A percentile compares a stretch with the other conserved stretches of the same genome.
phyloP scores from a whole-genome alignment of 371 early-diverging fungal genomes.

The Capniomyces stellatus region DNA sequence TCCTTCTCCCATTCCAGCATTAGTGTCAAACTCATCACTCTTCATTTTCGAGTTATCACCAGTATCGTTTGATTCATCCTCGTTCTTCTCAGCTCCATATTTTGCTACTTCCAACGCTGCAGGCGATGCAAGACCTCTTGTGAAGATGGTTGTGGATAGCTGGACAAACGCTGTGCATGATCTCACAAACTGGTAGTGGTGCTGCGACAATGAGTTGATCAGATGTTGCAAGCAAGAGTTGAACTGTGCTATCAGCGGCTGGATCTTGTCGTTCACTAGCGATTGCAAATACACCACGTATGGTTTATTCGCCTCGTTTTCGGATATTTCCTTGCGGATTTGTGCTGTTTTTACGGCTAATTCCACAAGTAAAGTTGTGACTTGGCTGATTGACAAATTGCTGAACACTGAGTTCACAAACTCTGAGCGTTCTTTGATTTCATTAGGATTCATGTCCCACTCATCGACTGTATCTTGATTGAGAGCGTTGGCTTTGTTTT shows the following conservation, averaged over 20 bases:
- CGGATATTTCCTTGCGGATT: too few relatives aligned
- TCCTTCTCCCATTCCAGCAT: constrained; percentile 85
- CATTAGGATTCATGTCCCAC: neutral
- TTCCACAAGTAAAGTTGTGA: too few relatives aligned
- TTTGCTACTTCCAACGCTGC: neutral
- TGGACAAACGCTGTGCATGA: constrained; percentile 45
- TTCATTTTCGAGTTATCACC: constrained; percentile 31
- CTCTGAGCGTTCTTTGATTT: neutral
- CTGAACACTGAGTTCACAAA: neutral
- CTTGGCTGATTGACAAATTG: too few relatives aligned
- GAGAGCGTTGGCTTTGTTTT: neutral
- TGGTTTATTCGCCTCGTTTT: too few relatives aligned
- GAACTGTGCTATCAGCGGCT: constrained; percentile 4
- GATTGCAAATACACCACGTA: neutral
- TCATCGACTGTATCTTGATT: neutral
- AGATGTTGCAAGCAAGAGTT: constrained; percentile 1
- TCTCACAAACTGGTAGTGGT: constrained; percentile 50
- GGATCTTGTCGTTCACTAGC: neutral
- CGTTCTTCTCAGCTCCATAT: constrained; percentile 25
- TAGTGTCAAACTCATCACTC: constrained; percentile 8
- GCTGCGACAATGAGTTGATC: constrained; percentile 17
- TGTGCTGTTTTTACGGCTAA: too few relatives aligned
- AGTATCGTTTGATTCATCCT: constrained; percentile 30
- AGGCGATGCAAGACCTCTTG: constrained; percentile 59
- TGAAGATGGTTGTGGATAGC: constrained; percentile 50